phyloP scores from a whole-genome alignment of 805 yeast species.

The Maudiozyma barnettii region DNA sequence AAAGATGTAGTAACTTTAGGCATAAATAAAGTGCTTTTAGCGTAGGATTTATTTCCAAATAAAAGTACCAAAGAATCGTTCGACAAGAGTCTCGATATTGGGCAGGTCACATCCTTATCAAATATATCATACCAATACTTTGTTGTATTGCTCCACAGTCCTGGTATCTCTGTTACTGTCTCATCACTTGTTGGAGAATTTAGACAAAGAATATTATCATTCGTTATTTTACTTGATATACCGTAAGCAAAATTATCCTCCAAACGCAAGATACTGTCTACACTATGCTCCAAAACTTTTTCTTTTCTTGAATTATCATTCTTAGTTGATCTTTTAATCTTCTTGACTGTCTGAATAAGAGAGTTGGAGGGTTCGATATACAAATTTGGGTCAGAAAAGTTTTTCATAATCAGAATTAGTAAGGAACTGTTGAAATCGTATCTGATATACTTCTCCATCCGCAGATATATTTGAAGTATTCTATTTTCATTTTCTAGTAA shows the following conservation, averaged over 20 bases:
- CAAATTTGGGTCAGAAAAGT: constrained; percentile 39
- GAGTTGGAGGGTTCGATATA: constrained; percentile 16
- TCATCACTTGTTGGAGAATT: constrained; percentile 16
- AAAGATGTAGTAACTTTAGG: constrained; percentile 43
- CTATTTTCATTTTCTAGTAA: constrained; percentile 35
- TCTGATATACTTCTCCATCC: constrained; percentile 26
- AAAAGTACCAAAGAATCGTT: constrained; percentile 34
- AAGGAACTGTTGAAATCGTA: constrained; percentile 35
- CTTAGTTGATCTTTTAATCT: constrained; percentile 8
- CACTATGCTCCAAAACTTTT: constrained; percentile 10
- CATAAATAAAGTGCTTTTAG: constrained; percentile 15
- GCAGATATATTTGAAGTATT: constrained; percentile 37
- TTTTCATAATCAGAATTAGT: constrained; percentile 32
- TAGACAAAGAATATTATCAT: constrained; percentile 32
- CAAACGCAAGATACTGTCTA: constrained; percentile 17
- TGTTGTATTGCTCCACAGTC: constrained; percentile 16
- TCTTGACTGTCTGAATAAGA: constrained; percentile 7
- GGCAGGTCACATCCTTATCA: constrained; percentile 29
- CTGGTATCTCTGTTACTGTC: constrained; percentile 20
- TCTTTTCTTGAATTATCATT: constrained; percentile 12
- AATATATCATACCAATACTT: constrained; percentile 30
- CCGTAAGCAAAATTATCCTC: constrained; percentile 43
- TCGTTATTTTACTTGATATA: constrained; percentile 39
- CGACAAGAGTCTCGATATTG: constrained; percentile 33
- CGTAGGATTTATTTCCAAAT: constrained; percentile 17